phyloP scores from a whole-genome alignment of 768 basidiomycete genomes.

The Rhizopogon vinicolor region DNA sequence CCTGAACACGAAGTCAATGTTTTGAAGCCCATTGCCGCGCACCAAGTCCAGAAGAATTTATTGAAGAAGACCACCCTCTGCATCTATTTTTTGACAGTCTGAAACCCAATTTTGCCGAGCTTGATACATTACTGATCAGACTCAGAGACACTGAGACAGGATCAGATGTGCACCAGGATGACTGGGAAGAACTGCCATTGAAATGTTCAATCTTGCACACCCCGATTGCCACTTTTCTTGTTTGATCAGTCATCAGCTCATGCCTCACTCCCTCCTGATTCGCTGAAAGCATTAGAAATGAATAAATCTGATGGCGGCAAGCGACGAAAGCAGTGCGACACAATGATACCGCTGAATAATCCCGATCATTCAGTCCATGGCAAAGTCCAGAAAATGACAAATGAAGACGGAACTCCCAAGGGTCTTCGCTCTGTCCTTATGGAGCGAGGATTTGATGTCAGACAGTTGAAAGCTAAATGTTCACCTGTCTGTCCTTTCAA shows the following conservation, averaged over 20 bases:
- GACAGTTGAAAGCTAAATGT: slow-evolving; percentile 29
- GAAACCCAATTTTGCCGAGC: neutral
- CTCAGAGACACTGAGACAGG: neutral
- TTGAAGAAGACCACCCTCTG: neutral
- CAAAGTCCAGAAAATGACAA: slow-evolving; percentile 30
- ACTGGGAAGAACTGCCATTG: slow-evolving; percentile 20
- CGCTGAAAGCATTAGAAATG: slow-evolving; percentile 39
- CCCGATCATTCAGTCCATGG: slow-evolving; percentile 22
- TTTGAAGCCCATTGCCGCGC: neutral
- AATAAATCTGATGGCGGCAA: slow-evolving; percentile 37
- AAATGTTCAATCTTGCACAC: slow-evolving; percentile 30
- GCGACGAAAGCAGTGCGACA: slow-evolving; percentile 19
- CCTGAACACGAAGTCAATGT: neutral
- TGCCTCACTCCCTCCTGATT: slow-evolving; percentile 30
- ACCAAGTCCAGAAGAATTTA: neutral
- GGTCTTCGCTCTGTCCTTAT: slow-evolving; percentile 30
- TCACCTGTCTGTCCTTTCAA: slow-evolving; percentile 31
- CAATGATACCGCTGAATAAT: slow-evolving; percentile 33
- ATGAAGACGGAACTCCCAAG: slow-evolving; percentile 25
- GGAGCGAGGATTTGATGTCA: slow-evolving; percentile 36
- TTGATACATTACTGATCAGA: neutral
- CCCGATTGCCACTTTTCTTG: slow-evolving; percentile 30
- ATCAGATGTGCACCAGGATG: neutral
- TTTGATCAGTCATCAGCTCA: slow-evolving; percentile 43
- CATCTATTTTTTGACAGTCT: neutral